Evolutionary conservation across 2,329 filamentous ascomycete genomes (phyloP).

Genomic region (Hymenoscyphus scutula): DNA sequence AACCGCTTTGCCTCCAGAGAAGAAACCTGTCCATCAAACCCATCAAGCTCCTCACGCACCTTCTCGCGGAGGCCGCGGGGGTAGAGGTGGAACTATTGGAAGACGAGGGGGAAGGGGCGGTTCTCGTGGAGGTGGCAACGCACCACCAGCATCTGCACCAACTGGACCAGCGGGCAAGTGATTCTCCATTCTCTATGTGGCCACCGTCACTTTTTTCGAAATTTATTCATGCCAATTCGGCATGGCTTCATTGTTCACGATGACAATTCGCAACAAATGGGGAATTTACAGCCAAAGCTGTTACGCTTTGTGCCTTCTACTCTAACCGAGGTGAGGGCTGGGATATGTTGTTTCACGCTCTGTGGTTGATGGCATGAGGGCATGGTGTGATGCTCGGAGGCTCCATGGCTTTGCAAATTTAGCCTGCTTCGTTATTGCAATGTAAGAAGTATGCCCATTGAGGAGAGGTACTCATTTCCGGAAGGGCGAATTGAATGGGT

Average conservation of each 20-base stretch:
- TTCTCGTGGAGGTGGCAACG: constrained; percentile 24
- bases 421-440: neutral
- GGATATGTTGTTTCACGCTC: too few relatives aligned
- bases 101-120: constrained; percentile 29
- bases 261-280: neutral
- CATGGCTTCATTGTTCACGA: neutral
- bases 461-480: too few relatives aligned
- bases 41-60: constrained; percentile 27
- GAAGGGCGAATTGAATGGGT: too few relatives aligned
- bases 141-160: constrained; percentile 25
- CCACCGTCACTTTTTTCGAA: neutral
- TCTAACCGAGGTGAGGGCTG: too few relatives aligned
- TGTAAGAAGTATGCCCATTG: neutral
- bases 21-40: constrained; percentile 53
- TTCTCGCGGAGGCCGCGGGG: constrained; percentile 26
- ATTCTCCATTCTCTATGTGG: constrained; percentile 6
- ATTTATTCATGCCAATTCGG: neutral
- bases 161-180: constrained; percentile 31
- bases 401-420: neutral
- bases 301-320: neutral
- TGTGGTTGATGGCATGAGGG: neutral
- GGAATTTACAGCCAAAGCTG: neutral
- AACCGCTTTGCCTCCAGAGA: constrained; percentile 78
- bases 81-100: constrained; percentile 23
- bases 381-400: neutral